Evolutionary conservation across 306 rosid species (phyloP).

Genomic region (Vicia villosa): DNA sequence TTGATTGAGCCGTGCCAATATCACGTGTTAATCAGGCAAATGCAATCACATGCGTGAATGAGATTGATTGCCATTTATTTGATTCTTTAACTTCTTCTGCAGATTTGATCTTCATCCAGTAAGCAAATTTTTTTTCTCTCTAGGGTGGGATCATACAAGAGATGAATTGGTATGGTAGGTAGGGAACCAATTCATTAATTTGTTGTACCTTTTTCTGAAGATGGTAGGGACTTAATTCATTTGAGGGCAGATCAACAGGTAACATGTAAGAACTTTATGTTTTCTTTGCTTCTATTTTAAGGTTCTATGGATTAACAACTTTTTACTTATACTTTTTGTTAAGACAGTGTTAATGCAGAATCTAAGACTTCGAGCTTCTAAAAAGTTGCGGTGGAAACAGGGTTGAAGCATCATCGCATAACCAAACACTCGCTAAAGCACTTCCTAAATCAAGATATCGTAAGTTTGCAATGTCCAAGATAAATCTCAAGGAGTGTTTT

Average conservation of each 20-base stretch:
- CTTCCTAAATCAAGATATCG: constrained; percentile 3
- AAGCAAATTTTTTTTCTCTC: background rate
- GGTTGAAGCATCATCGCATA: too few species aligned
- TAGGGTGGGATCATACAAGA: constrained; percentile 11
- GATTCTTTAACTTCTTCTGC: constrained; percentile 29
- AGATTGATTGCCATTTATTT: constrained; percentile 1
- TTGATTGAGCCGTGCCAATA: constrained; percentile 93
- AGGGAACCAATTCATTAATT: constrained; percentile 2
- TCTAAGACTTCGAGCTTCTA: too few species aligned
- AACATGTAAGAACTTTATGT: constrained; percentile 20
- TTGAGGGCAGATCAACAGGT: constrained; percentile 3
- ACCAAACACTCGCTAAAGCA: background rate
- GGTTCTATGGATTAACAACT: constrained; percentile 3
- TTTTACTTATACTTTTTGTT: too few species aligned
- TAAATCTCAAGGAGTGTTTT: background rate
- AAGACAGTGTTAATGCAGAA: too few species aligned
- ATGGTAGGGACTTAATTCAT: constrained; percentile 38
- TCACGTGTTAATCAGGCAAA: constrained; percentile 42
- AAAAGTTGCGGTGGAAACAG: too few species aligned
- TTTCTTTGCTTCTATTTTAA: constrained; percentile 45
- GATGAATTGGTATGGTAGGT: constrained; percentile 40
- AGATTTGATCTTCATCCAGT: constrained; percentile 27
- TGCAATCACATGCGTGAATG: background rate
- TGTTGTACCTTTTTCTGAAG: constrained; percentile 7
- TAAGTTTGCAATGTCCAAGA: background rate